These are phyloP conservation scores for Pelargonium fulgidum DNA, from an alignment of 441 rosid genomes.

Conservation along the genomic window DNA sequence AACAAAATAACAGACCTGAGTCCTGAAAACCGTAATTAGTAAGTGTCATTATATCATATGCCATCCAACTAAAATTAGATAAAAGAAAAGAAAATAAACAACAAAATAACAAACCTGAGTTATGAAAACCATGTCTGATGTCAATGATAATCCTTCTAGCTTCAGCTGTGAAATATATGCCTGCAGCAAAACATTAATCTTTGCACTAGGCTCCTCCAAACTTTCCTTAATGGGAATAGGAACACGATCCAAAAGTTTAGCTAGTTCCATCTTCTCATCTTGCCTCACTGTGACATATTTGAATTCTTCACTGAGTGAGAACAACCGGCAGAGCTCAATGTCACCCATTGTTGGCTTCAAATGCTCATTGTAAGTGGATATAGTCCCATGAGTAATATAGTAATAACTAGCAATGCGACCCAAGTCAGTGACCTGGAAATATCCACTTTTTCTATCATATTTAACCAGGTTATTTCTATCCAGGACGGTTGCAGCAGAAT, in stretches of 20 bases:
- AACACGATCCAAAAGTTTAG: slow-evolving; percentile 84
- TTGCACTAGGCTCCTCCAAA: slow-evolving; percentile 91
- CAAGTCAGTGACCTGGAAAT: slow-evolving; percentile 90
- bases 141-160: slow-evolving; percentile 93
- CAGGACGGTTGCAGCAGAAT: slow-evolving; percentile 77
- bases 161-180: slow-evolving; percentile 90
- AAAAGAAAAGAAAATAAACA: too few relatives aligned
- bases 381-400: slow-evolving; percentile 87
- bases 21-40: slow-evolving; percentile 60
- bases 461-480: slow-evolving; percentile 85
- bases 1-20: slow-evolving; percentile 49
- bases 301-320: slow-evolving; percentile 86
- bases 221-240: slow-evolving; percentile 95
- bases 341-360: slow-evolving; percentile 95
- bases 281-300: slow-evolving; percentile 89
- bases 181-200: slow-evolving; percentile 88
- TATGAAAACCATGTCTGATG: slow-evolving; percentile 89
- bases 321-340: slow-evolving; percentile 76
- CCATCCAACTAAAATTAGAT: too few relatives aligned
- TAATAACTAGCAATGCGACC: slow-evolving; percentile 96
- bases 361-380: slow-evolving; percentile 83
- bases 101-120: slow-evolving; percentile 55
- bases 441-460: slow-evolving; percentile 87
- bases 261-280: slow-evolving; percentile 97
- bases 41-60: too few relatives aligned